Conservation (phyloP, 1,284 basidiomycete genomes). For the Moesziomyces aphidis region DNA sequence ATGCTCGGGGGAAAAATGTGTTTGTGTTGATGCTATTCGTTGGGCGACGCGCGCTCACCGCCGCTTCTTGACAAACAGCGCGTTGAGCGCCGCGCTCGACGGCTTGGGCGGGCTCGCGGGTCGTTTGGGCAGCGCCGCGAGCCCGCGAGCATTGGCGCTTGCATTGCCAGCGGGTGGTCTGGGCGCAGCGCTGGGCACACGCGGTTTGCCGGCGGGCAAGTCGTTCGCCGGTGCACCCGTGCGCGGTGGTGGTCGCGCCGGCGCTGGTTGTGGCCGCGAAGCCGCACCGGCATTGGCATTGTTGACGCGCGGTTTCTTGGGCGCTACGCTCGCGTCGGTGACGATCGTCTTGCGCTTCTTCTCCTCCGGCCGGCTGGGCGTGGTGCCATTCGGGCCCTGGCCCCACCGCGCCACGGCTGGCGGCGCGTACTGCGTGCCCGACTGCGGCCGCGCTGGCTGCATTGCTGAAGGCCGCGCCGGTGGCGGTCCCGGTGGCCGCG, state of each 20-base stretch:
- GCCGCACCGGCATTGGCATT: not conserved
- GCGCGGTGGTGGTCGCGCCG: slow-evolving; percentile 15
- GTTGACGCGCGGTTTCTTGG: slow-evolving; percentile 32
- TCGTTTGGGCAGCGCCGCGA: slow-evolving; percentile 25
- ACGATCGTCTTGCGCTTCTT: slow-evolving; percentile 43
- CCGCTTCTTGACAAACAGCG: slow-evolving; percentile 49
- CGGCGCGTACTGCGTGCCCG: slow-evolving; percentile 20
- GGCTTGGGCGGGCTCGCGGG: slow-evolving; percentile 43
- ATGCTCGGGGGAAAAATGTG: no score
- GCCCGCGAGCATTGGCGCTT: slow-evolving; percentile 15
- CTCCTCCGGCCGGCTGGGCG: slow-evolving; percentile 11
- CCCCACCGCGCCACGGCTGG: slow-evolving; percentile 5
- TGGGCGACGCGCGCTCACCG: slow-evolving; percentile 6
- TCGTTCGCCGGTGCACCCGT: slow-evolving; percentile 9
- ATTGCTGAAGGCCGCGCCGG: slow-evolving; percentile 13
- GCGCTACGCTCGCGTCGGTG: slow-evolving; percentile 18
- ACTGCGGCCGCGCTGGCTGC: not conserved
- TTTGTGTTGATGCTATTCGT: no score
- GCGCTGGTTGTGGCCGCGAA: not conserved
- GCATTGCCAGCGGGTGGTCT: slow-evolving; percentile 12
- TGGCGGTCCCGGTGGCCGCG: not conserved
- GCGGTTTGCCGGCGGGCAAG: slow-evolving; percentile 26
- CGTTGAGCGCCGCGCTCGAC: slow-evolving; percentile 43
- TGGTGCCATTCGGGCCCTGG: not conserved
- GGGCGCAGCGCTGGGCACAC: not conserved